Conservation (phyloP, 2,329 filamentous ascomycete species). For the Dothistroma septosporum region DNA sequence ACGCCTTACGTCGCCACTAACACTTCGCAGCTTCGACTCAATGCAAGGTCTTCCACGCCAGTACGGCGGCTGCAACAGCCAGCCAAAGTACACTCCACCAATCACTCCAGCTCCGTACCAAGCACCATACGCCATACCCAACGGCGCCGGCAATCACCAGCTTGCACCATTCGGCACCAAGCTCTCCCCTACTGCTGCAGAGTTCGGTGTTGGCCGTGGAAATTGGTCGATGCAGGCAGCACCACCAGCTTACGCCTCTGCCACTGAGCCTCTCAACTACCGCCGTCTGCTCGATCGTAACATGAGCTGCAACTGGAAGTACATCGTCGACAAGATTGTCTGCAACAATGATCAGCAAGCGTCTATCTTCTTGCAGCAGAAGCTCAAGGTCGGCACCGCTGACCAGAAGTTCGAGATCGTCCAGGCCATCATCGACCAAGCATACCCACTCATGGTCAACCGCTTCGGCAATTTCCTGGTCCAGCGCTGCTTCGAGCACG, state of each 20-base stretch:
- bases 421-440: constrained; percentile 89
- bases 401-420: constrained; percentile 98
- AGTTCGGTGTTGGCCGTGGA: constrained; percentile 39
- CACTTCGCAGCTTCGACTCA: constrained; percentile 14
- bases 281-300: constrained; percentile 91
- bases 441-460: constrained; percentile 95
- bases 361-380: constrained; percentile 97
- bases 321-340: constrained; percentile 98
- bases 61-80: constrained; percentile 12
- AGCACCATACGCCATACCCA: constrained; percentile 17
- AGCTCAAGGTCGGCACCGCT: constrained; percentile 90
- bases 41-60: constrained; percentile 12
- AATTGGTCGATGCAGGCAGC: constrained; percentile 34
- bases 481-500: constrained; percentile 97
- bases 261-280: constrained; percentile 92
- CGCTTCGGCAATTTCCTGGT: constrained; percentile 98
- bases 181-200: constrained; percentile 45
- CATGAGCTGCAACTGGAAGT: constrained; percentile 98
- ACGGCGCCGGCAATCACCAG: constrained; percentile 12
- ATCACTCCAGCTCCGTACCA: constrained; percentile 27
- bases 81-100: constrained; percentile 27
- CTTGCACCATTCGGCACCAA: constrained; percentile 37
- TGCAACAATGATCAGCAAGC: constrained; percentile 99
- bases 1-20: constrained; percentile 8
- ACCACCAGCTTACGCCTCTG: constrained; percentile 63